Evolutionary conservation across 768 basidiomycete species (phyloP).

Genomic region (Russula foetens): DNA sequence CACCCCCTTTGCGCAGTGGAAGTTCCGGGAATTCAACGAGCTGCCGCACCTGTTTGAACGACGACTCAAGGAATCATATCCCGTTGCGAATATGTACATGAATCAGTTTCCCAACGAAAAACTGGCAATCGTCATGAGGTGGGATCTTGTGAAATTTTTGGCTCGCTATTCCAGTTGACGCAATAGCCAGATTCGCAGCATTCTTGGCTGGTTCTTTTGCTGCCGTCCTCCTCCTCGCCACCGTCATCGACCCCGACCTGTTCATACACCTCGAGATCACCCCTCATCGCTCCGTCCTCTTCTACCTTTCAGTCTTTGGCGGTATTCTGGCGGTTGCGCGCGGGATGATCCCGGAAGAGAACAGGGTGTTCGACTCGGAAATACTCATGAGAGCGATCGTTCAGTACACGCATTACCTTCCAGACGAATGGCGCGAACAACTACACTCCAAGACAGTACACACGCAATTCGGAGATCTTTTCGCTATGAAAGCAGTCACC

Average conservation of each 20-base stretch:
- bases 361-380: constrained; percentile 90
- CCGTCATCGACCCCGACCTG: constrained; percentile 88
- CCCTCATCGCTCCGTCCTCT: constrained; percentile 83
- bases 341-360: constrained; percentile 95
- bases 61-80: constrained; percentile 82
- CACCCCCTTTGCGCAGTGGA: constrained; percentile 95
- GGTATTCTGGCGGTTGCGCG: constrained; percentile 82
- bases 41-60: constrained; percentile 87
- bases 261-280: constrained; percentile 94
- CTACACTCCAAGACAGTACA: constrained; percentile 92
- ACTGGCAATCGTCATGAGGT: constrained; percentile 85
- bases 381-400: constrained; percentile 88
- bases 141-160: constrained; percentile 24
- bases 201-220: constrained; percentile 97
- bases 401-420: constrained; percentile 93
- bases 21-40: constrained; percentile 98
- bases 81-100: constrained; percentile 88
- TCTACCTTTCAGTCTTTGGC: constrained; percentile 87
- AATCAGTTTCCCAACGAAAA: constrained; percentile 98
- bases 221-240: constrained; percentile 87
- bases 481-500: constrained; percentile 84
- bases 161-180: neutral
- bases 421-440: constrained; percentile 81
- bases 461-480: constrained; percentile 83
- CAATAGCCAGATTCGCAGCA: constrained; percentile 71